A percentile compares a stretch with the other conserved stretches of the same genome.
Evolutionary conservation across 768 basidiomycete species (phyloP).

Genomic region (Boletus sensibilis): DNA sequence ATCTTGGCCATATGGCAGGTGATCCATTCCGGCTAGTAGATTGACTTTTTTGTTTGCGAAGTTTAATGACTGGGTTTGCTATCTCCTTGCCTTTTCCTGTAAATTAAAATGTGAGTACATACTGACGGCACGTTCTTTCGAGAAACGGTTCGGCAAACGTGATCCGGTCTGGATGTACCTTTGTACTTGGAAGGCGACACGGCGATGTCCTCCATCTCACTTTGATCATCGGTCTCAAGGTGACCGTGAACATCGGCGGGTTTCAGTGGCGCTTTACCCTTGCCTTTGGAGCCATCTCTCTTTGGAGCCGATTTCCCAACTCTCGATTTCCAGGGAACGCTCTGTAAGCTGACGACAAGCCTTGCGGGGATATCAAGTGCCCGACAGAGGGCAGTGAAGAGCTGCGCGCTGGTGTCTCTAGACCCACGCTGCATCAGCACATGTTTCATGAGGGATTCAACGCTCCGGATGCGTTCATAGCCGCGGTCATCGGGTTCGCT

Average conservation of each 20-base stretch:
- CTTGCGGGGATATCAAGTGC: slow-evolving; percentile 84
- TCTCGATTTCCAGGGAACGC: slow-evolving; percentile 83
- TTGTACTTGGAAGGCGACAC: slow-evolving; percentile 35
- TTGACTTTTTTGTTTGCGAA: slow-evolving; percentile 56
- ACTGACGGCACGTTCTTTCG: neutral
- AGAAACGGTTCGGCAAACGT: slow-evolving; percentile 1
- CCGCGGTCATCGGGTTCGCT: slow-evolving; percentile 41
- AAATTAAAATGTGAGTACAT: slow-evolving; percentile 10
- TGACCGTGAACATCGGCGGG: slow-evolving; percentile 22
- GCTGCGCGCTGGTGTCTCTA: slow-evolving; percentile 82
- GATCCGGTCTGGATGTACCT: slow-evolving; percentile 26
- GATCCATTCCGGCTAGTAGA: slow-evolving; percentile 42
- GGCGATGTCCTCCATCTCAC: slow-evolving; percentile 39
- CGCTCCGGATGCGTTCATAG: slow-evolving; percentile 67
- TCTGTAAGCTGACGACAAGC: slow-evolving; percentile 86
- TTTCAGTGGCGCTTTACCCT: slow-evolving; percentile 31
- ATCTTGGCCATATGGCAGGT: slow-evolving; percentile 14
- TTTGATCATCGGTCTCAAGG: slow-evolving; percentile 35
- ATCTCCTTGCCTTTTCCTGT: slow-evolving; percentile 60
- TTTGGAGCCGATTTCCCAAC: slow-evolving; percentile 50
- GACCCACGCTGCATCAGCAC: slow-evolving; percentile 77
- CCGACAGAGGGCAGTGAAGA: slow-evolving; percentile 89
- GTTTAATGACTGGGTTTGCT: slow-evolving; percentile 51
- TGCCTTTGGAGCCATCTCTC: slow-evolving; percentile 40
- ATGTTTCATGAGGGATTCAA: slow-evolving; percentile 93